Conservation (phyloP, 1,284 basidiomycete genomes). For the Apiotrichum laibachii region DNA sequence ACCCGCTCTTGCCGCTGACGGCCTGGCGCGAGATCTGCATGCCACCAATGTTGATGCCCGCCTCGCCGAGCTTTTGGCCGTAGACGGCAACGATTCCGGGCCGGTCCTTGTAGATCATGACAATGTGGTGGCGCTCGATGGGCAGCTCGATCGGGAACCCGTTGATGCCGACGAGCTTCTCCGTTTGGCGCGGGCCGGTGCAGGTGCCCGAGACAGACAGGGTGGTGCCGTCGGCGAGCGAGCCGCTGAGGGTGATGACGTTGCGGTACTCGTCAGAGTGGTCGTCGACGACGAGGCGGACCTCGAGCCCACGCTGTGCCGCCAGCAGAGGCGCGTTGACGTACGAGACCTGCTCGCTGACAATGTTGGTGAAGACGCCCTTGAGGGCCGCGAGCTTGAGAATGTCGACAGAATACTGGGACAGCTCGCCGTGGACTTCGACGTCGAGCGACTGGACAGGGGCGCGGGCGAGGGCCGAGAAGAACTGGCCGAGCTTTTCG, state of each 20-base stretch:
- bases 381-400: constrained; percentile 13
- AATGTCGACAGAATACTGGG: background rate
- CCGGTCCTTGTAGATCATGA: constrained; percentile 13
- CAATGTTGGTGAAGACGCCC: constrained; percentile 11
- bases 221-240: constrained; percentile 7
- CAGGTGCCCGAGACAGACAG: constrained; percentile 9
- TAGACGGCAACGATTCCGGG: constrained; percentile 15
- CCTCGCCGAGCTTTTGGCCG: constrained; percentile 8
- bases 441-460: constrained; percentile 8
- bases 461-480: constrained; percentile 6
- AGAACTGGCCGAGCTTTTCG: constrained; percentile 16
- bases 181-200: constrained; percentile 13
- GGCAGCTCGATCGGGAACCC: constrained; percentile 10
- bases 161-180: constrained; percentile 16
- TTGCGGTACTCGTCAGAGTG: constrained; percentile 10
- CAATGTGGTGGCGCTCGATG: constrained; percentile 9
- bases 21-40: constrained; percentile 10
- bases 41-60: constrained; percentile 13
- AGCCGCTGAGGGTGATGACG: constrained; percentile 13
- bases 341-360: constrained; percentile 15
- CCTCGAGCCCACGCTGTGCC: constrained; percentile 6
- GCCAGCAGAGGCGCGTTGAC: constrained; percentile 14
- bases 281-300: constrained; percentile 6
- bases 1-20: constrained; percentile 3
- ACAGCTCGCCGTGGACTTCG: constrained; percentile 12